A percentile compares a stretch with the other conserved stretches of the same genome.
Evolutionary conservation across 352 stramenopile species (phyloP).

Genomic region (Elongisporangium anandrum): DNA sequence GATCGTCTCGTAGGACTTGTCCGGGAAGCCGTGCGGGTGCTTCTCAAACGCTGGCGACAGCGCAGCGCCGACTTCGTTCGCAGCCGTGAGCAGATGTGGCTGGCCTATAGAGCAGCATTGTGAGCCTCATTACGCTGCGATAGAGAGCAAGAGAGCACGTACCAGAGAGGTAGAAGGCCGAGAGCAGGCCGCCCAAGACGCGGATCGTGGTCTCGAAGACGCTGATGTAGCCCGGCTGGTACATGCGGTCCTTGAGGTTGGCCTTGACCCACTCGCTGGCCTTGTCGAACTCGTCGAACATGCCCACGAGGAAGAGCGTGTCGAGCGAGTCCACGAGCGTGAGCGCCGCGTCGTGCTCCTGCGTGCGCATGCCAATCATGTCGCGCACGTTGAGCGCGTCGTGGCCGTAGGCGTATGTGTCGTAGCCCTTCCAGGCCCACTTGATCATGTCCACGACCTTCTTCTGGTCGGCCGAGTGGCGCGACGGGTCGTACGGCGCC

Average conservation of each 20-base stretch:
- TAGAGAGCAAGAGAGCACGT: not conserved
- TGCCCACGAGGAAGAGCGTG: slow-evolving; percentile 67
- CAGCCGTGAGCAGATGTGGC: slow-evolving; percentile 47
- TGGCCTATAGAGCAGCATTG: slow-evolving; percentile 20
- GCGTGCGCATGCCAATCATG: slow-evolving; percentile 50
- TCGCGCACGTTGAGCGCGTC: slow-evolving; percentile 67
- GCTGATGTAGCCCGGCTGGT: slow-evolving; percentile 55
- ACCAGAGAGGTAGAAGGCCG: slow-evolving; percentile 63
- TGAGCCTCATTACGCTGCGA: not conserved
- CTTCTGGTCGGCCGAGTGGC: slow-evolving; percentile 51
- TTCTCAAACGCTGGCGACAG: slow-evolving; percentile 54
- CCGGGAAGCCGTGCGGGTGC: slow-evolving; percentile 48
- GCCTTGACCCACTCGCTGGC: slow-evolving; percentile 58
- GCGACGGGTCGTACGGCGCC: slow-evolving; percentile 33
- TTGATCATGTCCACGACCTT: slow-evolving; percentile 59
- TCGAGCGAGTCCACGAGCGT: slow-evolving; percentile 78
- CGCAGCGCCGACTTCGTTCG: slow-evolving; percentile 56
- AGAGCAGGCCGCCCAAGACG: slow-evolving; percentile 64
- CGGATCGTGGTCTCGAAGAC: slow-evolving; percentile 84
- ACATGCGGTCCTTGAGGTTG: slow-evolving; percentile 69
- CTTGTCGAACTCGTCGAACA: slow-evolving; percentile 75
- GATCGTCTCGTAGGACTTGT: slow-evolving; percentile 65
- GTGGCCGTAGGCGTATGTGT: slow-evolving; percentile 59
- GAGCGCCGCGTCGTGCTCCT: slow-evolving; percentile 68
- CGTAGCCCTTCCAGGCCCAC: slow-evolving; percentile 81